Percentiles rank a stretch among this genome's conserved stretches.
phyloP scores from a whole-genome alignment of 2,329 filamentous ascomycete species.

The Calonectria pteridis region DNA sequence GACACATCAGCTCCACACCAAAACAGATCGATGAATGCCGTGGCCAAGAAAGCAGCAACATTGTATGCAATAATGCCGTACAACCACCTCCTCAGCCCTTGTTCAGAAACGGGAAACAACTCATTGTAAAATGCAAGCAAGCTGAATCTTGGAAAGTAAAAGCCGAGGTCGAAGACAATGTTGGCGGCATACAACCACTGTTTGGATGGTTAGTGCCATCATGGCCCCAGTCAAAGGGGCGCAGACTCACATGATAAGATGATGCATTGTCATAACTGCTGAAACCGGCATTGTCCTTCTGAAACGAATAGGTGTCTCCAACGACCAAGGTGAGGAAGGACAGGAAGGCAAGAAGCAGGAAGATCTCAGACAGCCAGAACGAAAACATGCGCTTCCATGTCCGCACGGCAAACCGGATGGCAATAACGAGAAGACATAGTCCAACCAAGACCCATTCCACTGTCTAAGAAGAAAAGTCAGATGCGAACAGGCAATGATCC shows the following conservation, averaged over 20 bases:
- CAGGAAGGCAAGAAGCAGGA: not conserved
- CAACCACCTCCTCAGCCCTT: not conserved
- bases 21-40: not conserved
- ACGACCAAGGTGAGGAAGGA: slow-evolving; percentile 2
- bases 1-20: not conserved
- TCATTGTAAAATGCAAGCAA: slow-evolving; percentile 1
- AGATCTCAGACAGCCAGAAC: slow-evolving; percentile 7
- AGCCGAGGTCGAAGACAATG: not conserved
- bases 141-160: not conserved
- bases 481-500: not conserved
- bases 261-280: not conserved
- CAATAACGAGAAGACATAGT: not conserved
- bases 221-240: not conserved
- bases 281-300: not conserved
- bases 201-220: not conserved
- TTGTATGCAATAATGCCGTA: not conserved
- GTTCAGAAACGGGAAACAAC: not conserved
- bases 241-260: not conserved
- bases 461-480: not conserved
- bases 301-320: not conserved
- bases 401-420: not conserved
- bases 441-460: slow-evolving; percentile 13
- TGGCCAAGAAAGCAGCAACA: not conserved
- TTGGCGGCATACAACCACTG: not conserved
- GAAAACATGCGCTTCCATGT: slow-evolving; percentile 4